Conservation (phyloP, 2,329 filamentous ascomycete genomes). For the Xylariaceae sp. region DNA sequence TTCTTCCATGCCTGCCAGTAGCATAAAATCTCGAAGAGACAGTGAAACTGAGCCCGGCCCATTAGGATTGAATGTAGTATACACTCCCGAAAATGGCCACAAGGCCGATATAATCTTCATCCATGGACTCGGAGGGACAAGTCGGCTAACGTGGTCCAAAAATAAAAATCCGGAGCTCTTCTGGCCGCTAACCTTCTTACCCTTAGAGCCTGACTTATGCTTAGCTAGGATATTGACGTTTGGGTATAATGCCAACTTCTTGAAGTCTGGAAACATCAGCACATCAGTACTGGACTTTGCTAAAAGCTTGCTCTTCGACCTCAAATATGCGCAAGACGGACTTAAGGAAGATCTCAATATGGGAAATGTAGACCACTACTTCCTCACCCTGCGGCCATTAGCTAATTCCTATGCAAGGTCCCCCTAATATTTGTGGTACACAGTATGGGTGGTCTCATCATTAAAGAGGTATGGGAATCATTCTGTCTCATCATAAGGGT, state of each 20-base stretch:
- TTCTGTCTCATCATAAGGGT: too few species aligned
- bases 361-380: too few species aligned
- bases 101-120: conserved; percentile 22
- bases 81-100: conserved; percentile 21
- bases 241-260: neutral
- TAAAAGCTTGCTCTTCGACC: conserved; percentile 7
- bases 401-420: conserved; percentile 25
- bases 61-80: conserved; percentile 27
- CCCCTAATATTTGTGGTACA: conserved; percentile 36
- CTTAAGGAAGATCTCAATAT: neutral
- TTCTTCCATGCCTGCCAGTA: neutral
- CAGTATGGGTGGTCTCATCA: conserved; percentile 36
- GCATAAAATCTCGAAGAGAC: neutral
- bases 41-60: conserved; percentile 4
- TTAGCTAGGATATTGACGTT: neutral
- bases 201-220: neutral
- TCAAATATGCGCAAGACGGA: conserved; percentile 5
- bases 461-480: too few species aligned
- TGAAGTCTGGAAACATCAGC: neutral
- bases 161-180: conserved; percentile 6
- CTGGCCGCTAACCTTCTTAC: conserved; percentile 13
- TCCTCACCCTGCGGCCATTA: too few species aligned
- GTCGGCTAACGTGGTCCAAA: conserved; percentile 13
- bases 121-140: conserved; percentile 13
- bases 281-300: conserved; percentile 6